Evolutionary conservation across 345 rosid species (phyloP).

Genomic region (Zanthoxylum bungeanum): DNA sequence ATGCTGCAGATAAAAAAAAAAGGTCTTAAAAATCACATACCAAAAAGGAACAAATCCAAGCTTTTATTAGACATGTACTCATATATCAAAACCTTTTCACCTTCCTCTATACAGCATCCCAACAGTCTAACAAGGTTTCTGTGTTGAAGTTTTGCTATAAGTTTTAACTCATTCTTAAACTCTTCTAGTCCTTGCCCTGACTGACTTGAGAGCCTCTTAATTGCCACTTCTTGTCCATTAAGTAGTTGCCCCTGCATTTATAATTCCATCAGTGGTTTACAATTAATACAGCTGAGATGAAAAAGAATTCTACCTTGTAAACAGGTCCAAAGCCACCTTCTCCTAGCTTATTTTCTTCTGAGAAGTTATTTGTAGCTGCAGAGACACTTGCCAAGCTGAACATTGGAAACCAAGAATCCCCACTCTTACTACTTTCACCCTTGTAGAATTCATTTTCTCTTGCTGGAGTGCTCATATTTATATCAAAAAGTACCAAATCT

Average conservation of each 20-base stretch:
- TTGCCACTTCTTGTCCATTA: slow-evolving; percentile 35
- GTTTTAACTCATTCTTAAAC: slow-evolving; percentile 30
- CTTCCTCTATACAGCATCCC: not conserved
- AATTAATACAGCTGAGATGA: not conserved
- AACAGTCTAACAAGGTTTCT: not conserved
- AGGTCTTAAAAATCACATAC: not conserved
- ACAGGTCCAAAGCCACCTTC: slow-evolving; percentile 43
- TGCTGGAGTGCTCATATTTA: not conserved
- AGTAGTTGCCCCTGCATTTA: slow-evolving; percentile 17
- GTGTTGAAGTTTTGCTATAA: slow-evolving; percentile 13
- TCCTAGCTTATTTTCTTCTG: slow-evolving; percentile 28
- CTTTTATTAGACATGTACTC: not conserved
- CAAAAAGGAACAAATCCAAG: not conserved
- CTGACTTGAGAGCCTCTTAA: slow-evolving; percentile 32
- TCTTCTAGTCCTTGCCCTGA: slow-evolving; percentile 33
- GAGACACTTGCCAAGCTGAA: slow-evolving; percentile 26
- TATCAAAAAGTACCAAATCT: not conserved
- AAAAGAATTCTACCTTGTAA: not conserved
- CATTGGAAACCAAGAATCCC: slow-evolving; percentile 15
- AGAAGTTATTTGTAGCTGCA: slow-evolving; percentile 25
- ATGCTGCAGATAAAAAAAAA: not conserved
- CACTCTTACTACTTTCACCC: not conserved
- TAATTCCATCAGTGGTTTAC: not conserved
- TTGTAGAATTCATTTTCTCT: not conserved
- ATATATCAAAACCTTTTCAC: not conserved